Conservation (phyloP, 2,329 filamentous ascomycete genomes). For the Clarireedia homoeocarpa region DNA sequence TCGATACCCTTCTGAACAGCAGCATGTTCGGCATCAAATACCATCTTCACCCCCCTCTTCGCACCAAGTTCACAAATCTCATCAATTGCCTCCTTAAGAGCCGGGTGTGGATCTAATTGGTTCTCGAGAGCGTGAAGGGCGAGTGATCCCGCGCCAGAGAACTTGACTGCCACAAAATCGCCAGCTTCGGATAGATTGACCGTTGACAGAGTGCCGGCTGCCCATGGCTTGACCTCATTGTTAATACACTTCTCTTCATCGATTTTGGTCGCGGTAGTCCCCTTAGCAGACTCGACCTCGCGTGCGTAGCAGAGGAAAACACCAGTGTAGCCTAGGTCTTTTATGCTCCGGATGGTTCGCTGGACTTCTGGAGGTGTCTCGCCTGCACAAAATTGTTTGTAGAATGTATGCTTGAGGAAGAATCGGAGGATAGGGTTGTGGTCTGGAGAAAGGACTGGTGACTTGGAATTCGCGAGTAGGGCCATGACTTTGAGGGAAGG, state of each 20-base stretch:
- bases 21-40: slow-evolving; percentile 83
- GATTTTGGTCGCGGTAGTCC: slow-evolving; percentile 36
- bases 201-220: slow-evolving; percentile 64
- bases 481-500: slow-evolving; percentile 64
- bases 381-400: slow-evolving; percentile 85
- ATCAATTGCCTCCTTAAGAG: slow-evolving; percentile 62
- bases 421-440: slow-evolving; percentile 62
- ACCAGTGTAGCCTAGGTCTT: slow-evolving; percentile 69
- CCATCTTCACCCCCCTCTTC: slow-evolving; percentile 59
- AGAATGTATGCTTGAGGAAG: slow-evolving; percentile 75
- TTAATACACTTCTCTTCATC: slow-evolving; percentile 41
- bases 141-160: slow-evolving; percentile 73
- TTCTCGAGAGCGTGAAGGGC: slow-evolving; percentile 60
- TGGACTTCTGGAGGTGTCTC: slow-evolving; percentile 63
- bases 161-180: slow-evolving; percentile 52
- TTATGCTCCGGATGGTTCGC: slow-evolving; percentile 55
- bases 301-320: slow-evolving; percentile 79
- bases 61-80: slow-evolving; percentile 67
- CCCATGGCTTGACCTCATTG: slow-evolving; percentile 64
- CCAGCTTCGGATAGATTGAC: slow-evolving; percentile 46
- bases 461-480: slow-evolving; percentile 61
- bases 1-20: slow-evolving; percentile 73
- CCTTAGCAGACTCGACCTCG: slow-evolving; percentile 56
- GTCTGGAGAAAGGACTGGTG: slow-evolving; percentile 63
- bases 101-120: slow-evolving; percentile 52